These are phyloP conservation scores for Chrysoporthe deuterocubensis DNA, from an alignment of 2,329 filamentous ascomycete genomes.

Conservation along the genomic window DNA sequence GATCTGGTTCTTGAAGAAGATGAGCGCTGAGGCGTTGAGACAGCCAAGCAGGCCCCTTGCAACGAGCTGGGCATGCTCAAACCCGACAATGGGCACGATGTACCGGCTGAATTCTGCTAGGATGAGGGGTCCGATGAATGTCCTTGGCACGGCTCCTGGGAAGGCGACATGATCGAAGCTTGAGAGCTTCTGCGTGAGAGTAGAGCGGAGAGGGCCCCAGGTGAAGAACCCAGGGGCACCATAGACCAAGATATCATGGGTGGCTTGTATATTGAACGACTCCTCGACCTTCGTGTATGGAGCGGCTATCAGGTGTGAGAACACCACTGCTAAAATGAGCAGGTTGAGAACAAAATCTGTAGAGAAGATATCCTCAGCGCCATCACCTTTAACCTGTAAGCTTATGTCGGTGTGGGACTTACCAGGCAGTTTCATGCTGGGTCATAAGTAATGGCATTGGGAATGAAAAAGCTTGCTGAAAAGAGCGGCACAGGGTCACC, in stretches of 20 bases:
- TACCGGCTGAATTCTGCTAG: slow-evolving; percentile 76
- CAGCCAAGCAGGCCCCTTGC: slow-evolving; percentile 79
- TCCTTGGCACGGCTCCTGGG: slow-evolving; percentile 87
- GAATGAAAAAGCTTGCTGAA: neutral
- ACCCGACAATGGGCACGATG: slow-evolving; percentile 60
- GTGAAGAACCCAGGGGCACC: slow-evolving; percentile 74
- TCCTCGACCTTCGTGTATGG: slow-evolving; percentile 98
- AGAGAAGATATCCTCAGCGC: slow-evolving; percentile 23
- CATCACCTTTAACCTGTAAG: neutral
- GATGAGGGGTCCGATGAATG: slow-evolving; percentile 81
- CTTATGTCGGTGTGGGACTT: neutral
- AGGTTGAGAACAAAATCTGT: slow-evolving; percentile 54
- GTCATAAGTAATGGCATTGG: neutral
- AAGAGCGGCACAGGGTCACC: neutral
- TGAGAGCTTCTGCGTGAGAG: slow-evolving; percentile 58
- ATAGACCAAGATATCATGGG: slow-evolving; percentile 85
- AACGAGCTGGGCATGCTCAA: slow-evolving; percentile 60
- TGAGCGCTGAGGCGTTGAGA: slow-evolving; percentile 71
- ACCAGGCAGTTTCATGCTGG: slow-evolving; percentile 10
- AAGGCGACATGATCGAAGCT: slow-evolving; percentile 91
- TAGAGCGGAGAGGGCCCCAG: slow-evolving; percentile 71
- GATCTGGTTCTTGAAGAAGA: slow-evolving; percentile 68
- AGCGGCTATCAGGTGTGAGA: slow-evolving; percentile 72
- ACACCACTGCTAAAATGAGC: slow-evolving; percentile 64
- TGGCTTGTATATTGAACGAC: slow-evolving; percentile 95